Base-by-base conservation (phyloP, 106 monocot species). In the Apostasia shenzhenica region DNA sequence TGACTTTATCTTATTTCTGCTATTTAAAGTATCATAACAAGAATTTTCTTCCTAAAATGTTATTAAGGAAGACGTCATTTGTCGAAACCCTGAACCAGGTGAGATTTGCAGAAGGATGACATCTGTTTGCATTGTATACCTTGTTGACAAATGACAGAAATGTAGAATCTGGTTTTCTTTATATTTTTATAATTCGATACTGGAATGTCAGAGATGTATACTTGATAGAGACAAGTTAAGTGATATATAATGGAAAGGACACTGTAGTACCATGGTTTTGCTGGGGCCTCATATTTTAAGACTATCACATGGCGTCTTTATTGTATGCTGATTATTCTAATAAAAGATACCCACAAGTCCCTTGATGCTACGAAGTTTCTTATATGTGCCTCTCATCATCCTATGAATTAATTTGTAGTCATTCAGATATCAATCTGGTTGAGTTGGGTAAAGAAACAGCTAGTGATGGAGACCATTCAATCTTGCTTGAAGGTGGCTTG, bases 351-450 rank as follows among this genome's bases (percentile, higher is more conserved):
- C 67, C 14, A 14, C 9, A 48, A 38, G 41, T 1, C 5, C 9
- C 9, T 12, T 8, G 39, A 14, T 42, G 12, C 62, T 43, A 5
- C 8, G 6, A 5, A 8, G n/a, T 50, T 47, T 2, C 12, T 42
- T 74, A 48, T 57, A 41, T 61, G 41, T 70, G 46, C 59, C 2
- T 57, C 67, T 45, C 2, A 73, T 0, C 5, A 43, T 59, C 8
- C n/a, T 62, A 13, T 37, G 3, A 13, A 56, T 40, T 1, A 39
- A 1, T 60, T 78, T 81, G 54, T 79, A 88, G 88, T 10, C 88
- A 88, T 70, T 88, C 88, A 50, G 88, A 88, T 84, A 60, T 58
- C 46, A 88, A 88, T 81, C 62, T 88, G 43, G 73, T 66, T 64
- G 88, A 81, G 55, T 77, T 82, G 48, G 88, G 71, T 69, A 70